A percentile compares a stretch with the other conserved stretches of the same genome.
phyloP scores from a whole-genome alignment of 202 grass and related monocot species.

The Digitaria exilis region DNA sequence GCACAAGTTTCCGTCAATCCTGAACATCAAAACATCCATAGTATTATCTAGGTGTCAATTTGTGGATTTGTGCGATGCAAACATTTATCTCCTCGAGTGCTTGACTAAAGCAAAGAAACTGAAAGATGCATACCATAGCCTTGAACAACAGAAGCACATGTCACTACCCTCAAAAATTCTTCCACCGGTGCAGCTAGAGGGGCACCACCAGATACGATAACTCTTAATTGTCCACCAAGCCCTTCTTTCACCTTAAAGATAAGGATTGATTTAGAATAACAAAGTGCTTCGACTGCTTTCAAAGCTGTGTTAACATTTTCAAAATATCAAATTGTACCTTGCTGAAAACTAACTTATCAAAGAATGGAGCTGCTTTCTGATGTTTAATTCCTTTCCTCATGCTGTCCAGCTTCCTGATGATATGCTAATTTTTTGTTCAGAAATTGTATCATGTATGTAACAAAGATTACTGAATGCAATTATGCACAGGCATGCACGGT shows the following conservation, averaged over 20 bases:
- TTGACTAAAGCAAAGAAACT: slow-evolving; percentile 11
- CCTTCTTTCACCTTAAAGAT: slow-evolving; percentile 82
- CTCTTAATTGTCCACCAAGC: slow-evolving; percentile 76
- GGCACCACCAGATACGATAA: slow-evolving; percentile 84
- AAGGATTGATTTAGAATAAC: slow-evolving; percentile 32
- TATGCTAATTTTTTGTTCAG: slow-evolving; percentile 32
- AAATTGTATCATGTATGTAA: slow-evolving; percentile 12
- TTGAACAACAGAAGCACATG: slow-evolving; percentile 85
- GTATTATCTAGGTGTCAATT: background rate
- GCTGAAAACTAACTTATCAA: slow-evolving; percentile 91
- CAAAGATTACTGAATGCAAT: background rate
- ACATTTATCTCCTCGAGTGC: background rate
- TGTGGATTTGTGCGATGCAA: background rate
- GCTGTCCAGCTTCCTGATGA: slow-evolving; percentile 68
- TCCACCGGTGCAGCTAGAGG: slow-evolving; percentile 79
- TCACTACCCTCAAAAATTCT: slow-evolving; percentile 88
- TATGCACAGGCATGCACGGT: background rate
- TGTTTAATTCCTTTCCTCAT: slow-evolving; percentile 83
- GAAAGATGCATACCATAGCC: slow-evolving; percentile 74
- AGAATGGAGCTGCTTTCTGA: slow-evolving; percentile 77
- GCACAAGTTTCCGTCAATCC: slow-evolving; percentile 88
- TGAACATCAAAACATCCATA: slow-evolving; percentile 38
- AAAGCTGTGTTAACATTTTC: background rate
- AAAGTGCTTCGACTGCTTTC: background rate
- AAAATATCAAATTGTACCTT: slow-evolving; percentile 59